Evolutionary conservation across 768 basidiomycete species (phyloP).

Genomic region (Mycena belliarum): DNA sequence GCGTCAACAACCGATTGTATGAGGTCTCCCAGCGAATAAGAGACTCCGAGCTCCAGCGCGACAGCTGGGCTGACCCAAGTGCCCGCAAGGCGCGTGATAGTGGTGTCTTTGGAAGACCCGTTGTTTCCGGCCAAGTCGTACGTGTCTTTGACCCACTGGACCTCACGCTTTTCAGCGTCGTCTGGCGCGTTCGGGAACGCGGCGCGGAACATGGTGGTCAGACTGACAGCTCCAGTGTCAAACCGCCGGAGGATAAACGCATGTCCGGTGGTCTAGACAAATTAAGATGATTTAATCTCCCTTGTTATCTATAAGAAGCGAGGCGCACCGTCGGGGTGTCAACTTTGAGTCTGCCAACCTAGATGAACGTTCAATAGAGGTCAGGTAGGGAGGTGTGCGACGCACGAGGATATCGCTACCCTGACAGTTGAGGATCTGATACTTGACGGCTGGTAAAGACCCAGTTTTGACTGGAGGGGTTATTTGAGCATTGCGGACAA

Average conservation of each 20-base stretch:
- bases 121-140: slow-evolving; percentile 81
- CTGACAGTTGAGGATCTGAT: slow-evolving; percentile 87
- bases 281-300: slow-evolving; percentile 11
- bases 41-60: slow-evolving; percentile 67
- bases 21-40: slow-evolving; percentile 63
- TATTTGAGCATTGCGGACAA: not conserved
- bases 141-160: slow-evolving; percentile 79
- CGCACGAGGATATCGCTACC: slow-evolving; percentile 83
- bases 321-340: slow-evolving; percentile 69
- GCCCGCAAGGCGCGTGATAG: slow-evolving; percentile 79
- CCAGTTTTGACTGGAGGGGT: slow-evolving; percentile 35
- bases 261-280: slow-evolving; percentile 65
- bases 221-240: slow-evolving; percentile 88
- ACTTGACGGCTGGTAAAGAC: slow-evolving; percentile 77
- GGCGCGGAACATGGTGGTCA: slow-evolving; percentile 96
- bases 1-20: slow-evolving; percentile 71
- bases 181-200: slow-evolving; percentile 85
- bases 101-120: slow-evolving; percentile 58
- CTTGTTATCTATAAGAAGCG: slow-evolving; percentile 25
- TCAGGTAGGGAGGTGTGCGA: slow-evolving; percentile 13
- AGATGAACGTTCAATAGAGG: slow-evolving; percentile 9
- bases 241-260: slow-evolving; percentile 94
- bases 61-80: slow-evolving; percentile 76
- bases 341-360: slow-evolving; percentile 91
- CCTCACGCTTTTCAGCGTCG: slow-evolving; percentile 74